Conservation (phyloP, 176 grass and related monocot genomes). For the Chloris gayana region DNA sequence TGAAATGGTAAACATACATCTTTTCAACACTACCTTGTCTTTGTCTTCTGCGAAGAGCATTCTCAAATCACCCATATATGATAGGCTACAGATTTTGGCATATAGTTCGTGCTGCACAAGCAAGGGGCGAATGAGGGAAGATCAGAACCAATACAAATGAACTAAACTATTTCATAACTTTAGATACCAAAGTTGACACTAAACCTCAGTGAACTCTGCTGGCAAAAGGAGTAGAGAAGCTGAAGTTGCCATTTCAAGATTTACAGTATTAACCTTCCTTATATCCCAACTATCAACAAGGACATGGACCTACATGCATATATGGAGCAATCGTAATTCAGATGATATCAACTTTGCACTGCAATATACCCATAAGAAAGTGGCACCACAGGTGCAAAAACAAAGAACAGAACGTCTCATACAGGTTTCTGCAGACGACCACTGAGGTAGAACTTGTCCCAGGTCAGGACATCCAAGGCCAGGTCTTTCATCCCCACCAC, state of each 20-base stretch:
- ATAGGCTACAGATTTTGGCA: slow-evolving; percentile 81
- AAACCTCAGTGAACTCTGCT: slow-evolving; percentile 72
- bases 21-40: slow-evolving; percentile 61
- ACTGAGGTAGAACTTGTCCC: slow-evolving; percentile 89
- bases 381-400: not conserved
- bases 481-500: slow-evolving; percentile 87
- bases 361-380: not conserved
- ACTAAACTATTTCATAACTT: slow-evolving; percentile 22
- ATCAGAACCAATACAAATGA: slow-evolving; percentile 35
- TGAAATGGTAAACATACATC: not conserved
- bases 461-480: slow-evolving; percentile 74
- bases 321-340: not conserved
- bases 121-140: not conserved
- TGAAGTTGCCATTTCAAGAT: slow-evolving; percentile 80
- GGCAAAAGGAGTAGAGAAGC: slow-evolving; percentile 92
- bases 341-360: not conserved
- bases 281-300: slow-evolving; percentile 62
- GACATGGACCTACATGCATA: slow-evolving; percentile 41
- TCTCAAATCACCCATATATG: slow-evolving; percentile 84
- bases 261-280: slow-evolving; percentile 74
- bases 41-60: slow-evolving; percentile 97
- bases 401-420: slow-evolving; percentile 28
- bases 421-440: slow-evolving; percentile 97
- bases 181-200: slow-evolving; percentile 26
- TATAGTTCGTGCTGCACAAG: slow-evolving; percentile 82